Conservation (phyloP, 2,329 filamentous ascomycete species). For the Aureobasidium subglaciale region DNA sequence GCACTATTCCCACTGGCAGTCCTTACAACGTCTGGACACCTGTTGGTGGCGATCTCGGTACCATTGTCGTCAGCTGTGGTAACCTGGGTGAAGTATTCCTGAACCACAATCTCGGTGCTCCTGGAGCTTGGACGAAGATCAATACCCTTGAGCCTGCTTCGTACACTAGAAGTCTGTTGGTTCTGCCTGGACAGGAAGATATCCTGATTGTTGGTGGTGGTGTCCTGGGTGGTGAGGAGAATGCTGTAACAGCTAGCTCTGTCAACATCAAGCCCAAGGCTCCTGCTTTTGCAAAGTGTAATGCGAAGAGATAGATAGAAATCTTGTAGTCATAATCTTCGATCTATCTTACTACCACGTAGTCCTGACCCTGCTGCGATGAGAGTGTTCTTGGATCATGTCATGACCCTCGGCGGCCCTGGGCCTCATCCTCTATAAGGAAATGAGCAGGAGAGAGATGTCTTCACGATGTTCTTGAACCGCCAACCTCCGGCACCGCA, state of each 20-base stretch:
- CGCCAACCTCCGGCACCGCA: no score
- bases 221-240: conserved; percentile 24
- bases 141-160: conserved; percentile 33
- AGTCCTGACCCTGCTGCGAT: no score
- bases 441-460: no score
- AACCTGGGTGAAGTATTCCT: conserved; percentile 39
- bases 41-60: conserved; percentile 41
- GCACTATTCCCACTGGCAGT: conserved; percentile 38
- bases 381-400: no score
- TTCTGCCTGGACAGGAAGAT: conserved; percentile 35
- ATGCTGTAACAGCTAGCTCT: conserved; percentile 18
- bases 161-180: conserved; percentile 42
- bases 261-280: conserved; percentile 12
- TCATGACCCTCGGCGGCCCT: no score
- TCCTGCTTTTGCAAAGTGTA: conserved; percentile 2
- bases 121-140: conserved; percentile 41
- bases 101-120: conserved; percentile 39
- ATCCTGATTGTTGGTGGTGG: conserved; percentile 39
- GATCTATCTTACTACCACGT: no score
- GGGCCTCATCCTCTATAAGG: no score
- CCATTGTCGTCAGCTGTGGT: conserved; percentile 41
- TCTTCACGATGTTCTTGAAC: no score
- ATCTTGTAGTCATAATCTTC: not conserved
- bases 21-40: conserved; percentile 49
- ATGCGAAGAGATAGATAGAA: not conserved